A percentile compares a stretch with the other conserved stretches of the same genome.
phyloP scores from a whole-genome alignment of 768 basidiomycete species.

The Lentinula edodes region DNA sequence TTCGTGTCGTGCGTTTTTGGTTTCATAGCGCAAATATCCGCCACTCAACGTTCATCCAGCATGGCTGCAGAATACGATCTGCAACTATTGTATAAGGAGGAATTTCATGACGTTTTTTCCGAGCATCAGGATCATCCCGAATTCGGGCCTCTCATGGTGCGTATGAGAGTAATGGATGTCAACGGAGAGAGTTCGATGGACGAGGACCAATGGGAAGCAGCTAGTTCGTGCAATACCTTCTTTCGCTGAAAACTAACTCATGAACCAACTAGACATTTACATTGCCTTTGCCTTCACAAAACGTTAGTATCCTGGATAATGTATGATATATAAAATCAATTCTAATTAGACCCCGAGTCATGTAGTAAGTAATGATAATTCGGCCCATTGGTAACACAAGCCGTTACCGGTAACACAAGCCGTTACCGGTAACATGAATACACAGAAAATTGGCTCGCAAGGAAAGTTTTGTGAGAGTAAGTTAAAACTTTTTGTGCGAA shows the following conservation, averaged over 20 bases:
- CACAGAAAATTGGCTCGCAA: no score
- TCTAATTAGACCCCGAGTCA: conserved; percentile 4
- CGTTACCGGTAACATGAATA: no score
- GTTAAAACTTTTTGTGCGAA: no score
- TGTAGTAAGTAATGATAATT: conserved; percentile 1
- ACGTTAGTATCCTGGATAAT: conserved; percentile 7
- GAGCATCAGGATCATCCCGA: conserved; percentile 78
- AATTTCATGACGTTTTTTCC: conserved; percentile 85
- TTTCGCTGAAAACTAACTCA: neutral
- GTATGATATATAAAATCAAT: conserved; percentile 3
- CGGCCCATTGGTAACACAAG: neutral
- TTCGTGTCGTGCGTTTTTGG: conserved; percentile 65
- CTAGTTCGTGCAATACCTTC: conserved; percentile 60
- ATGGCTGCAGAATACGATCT: conserved; percentile 82
- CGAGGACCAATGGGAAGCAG: conserved; percentile 96
- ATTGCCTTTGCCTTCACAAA: conserved; percentile 92
- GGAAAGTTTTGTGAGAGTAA: no score
- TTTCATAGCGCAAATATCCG: neutral
- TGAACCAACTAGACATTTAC: conserved; percentile 66
- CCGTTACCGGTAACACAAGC: neutral
- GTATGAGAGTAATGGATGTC: conserved; percentile 88
- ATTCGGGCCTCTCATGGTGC: conserved; percentile 75
- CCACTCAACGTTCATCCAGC: conserved; percentile 33
- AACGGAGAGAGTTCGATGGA: conserved; percentile 90
- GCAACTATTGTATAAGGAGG: conserved; percentile 68